Base-by-base conservation (phyloP, 352 stramenopile genomes). In the Globisporangium polare region DNA sequence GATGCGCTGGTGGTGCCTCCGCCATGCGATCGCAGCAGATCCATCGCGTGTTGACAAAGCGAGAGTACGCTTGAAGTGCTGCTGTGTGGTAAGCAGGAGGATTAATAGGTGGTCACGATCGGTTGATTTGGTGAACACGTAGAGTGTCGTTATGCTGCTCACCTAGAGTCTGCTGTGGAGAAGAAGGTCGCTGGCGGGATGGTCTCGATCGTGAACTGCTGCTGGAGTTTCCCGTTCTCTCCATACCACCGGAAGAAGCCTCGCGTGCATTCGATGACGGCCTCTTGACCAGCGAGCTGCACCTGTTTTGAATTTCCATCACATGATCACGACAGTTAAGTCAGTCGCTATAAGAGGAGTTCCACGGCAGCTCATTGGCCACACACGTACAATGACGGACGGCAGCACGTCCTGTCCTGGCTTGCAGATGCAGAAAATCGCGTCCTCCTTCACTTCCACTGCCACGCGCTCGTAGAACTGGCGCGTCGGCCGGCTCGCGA, bases 141-240 rank as follows among this genome's bases (percentile, higher is more conserved):
- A 4, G 8, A 33, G 29, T 33, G 29, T 33, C 29, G 29, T 33
- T 33, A 33, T 10, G 33, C 20, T 24, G 4, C 31, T 27, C 39
- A 58, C 58, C 47, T 63, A 12, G 58, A 12, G 20, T 51, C 35
- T 10, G 33, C 2, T 10, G 3, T 50, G 10, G 12, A 8, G 10
- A 61, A 62, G 15, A 56, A 58, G 53, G 37, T 45, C 51, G 50
- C 22, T 15, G 77, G 75, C 20, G 83, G 83, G 39, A 88, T 74
- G 13, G 80, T 87, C 52, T 90, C 75, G 39, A 68, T 61, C 18
- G 80, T 89, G 64, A 92, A 92, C 39, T 81, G 78, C 49, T 87
- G 74, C 24, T 65, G 43, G 50, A 67, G 60, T 18, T 26, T 43
- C 20, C 77, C 78, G 5, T 31, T 26, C 10, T 71, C 47, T 31